A percentile compares a stretch with the other conserved stretches of the same genome.
Conservation (phyloP, 2,329 filamentous ascomycete genomes). For the Aureobasidium melanogenum region DNA sequence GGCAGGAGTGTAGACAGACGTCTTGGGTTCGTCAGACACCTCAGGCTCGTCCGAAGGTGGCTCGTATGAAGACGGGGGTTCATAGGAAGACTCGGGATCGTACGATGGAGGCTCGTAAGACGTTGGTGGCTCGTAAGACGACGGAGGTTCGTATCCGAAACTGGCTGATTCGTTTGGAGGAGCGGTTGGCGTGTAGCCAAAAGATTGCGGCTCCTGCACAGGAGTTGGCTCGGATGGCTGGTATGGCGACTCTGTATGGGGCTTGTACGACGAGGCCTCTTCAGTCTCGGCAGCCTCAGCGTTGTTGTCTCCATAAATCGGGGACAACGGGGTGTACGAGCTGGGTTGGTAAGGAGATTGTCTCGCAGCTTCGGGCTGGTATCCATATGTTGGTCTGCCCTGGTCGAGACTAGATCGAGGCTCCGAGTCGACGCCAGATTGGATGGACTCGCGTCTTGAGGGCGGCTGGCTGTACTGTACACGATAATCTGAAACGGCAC, state of each 20-base stretch:
- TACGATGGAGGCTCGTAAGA: slow-evolving; percentile 7
- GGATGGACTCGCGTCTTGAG: slow-evolving; percentile 23
- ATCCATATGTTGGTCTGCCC: slow-evolving; percentile 5
- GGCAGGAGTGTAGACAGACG: slow-evolving; percentile 16
- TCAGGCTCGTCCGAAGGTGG: background rate
- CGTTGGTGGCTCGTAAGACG: background rate
- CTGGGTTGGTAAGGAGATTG: slow-evolving; percentile 4
- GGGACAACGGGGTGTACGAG: background rate
- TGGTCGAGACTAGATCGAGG: slow-evolving; percentile 11
- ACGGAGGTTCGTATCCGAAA: slow-evolving; percentile 2
- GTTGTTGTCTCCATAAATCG: background rate
- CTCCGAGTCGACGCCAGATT: slow-evolving; percentile 10
- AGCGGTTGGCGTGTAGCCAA: background rate
- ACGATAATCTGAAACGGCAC: slow-evolving; percentile 23
- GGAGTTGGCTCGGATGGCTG: background rate
- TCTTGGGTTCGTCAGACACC: slow-evolving; percentile 2
- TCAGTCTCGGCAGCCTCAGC: background rate
- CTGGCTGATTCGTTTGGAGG: background rate
- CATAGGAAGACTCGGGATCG: background rate
- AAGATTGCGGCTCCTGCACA: background rate
- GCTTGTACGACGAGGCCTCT: background rate
- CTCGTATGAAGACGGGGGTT: slow-evolving; percentile 10
- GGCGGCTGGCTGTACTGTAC: slow-evolving; percentile 20
- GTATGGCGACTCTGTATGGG: background rate
- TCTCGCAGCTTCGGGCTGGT: slow-evolving; percentile 12